Evolutionary conservation across 2,329 filamentous ascomycete genomes (phyloP).

Genomic region (Dactylonectria estremocensis): DNA sequence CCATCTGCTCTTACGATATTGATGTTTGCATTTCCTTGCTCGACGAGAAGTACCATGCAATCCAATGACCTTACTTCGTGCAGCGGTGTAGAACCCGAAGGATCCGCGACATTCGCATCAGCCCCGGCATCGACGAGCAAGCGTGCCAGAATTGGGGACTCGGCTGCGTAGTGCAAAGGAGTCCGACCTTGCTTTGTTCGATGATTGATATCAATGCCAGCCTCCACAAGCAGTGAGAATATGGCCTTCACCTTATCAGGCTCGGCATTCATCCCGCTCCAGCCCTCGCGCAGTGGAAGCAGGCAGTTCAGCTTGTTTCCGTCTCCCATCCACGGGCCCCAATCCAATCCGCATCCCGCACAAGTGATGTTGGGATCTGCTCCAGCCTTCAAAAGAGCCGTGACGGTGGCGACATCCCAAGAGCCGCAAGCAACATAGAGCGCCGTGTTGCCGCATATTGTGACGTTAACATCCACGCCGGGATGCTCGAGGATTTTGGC

Average conservation of each 20-base stretch:
- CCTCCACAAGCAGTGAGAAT: slow-evolving; percentile 40
- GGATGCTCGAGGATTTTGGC: slow-evolving; percentile 50
- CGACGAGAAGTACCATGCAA: slow-evolving; percentile 42
- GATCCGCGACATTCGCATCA: slow-evolving; percentile 39
- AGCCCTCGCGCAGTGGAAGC: slow-evolving; percentile 22
- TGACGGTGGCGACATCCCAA: slow-evolving; percentile 35
- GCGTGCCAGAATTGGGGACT: slow-evolving; percentile 21
- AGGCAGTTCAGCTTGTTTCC: slow-evolving; percentile 26
- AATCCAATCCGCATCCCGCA: slow-evolving; percentile 12
- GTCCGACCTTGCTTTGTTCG: slow-evolving; percentile 33
- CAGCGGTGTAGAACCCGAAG: slow-evolving; percentile 36
- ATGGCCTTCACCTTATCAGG: slow-evolving; percentile 14
- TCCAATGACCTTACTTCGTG: slow-evolving; percentile 24
- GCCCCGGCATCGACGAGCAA: slow-evolving; percentile 44
- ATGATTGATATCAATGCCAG: slow-evolving; percentile 43
- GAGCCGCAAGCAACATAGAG: slow-evolving; percentile 37
- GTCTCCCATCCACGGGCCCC: too few species aligned
- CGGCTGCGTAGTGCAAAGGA: slow-evolving; percentile 36
- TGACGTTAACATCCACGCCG: slow-evolving; percentile 51
- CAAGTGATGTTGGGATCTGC: slow-evolving; percentile 48
- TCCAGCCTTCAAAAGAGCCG: slow-evolving; percentile 49
- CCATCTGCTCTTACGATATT: slow-evolving; percentile 39
- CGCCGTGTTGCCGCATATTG: slow-evolving; percentile 37
- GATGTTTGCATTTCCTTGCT: slow-evolving; percentile 43
- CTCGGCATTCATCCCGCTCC: background rate